Conservation (phyloP, 495 filamentous ascomycete species). For the Aspergillus asperescens region DNA sequence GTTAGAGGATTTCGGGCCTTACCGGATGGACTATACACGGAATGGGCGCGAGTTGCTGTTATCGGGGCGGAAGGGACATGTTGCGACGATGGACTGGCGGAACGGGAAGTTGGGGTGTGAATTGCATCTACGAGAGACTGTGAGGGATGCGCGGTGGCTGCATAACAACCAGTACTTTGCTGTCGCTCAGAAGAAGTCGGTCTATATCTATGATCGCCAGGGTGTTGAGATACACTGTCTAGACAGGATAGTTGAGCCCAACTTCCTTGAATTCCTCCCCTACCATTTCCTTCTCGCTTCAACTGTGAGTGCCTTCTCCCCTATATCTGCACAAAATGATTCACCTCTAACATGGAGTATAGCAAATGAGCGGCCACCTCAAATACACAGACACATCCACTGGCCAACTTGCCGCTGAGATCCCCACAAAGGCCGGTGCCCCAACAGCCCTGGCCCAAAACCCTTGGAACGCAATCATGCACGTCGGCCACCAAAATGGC, state of each 20-base stretch:
- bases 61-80: conserved; percentile 87
- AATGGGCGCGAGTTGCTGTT: conserved; percentile 82
- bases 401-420: conserved; percentile 75
- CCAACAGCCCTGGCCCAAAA: conserved; percentile 85
- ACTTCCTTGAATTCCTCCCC: conserved; percentile 89
- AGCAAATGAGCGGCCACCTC: conserved; percentile 77
- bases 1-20: conserved; percentile 77
- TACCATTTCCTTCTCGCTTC: conserved; percentile 94
- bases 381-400: conserved; percentile 96
- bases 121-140: conserved; percentile 81
- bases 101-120: conserved; percentile 86
- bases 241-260: conserved; percentile 84
- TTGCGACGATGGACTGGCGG: conserved; percentile 96
- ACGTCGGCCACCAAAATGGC: conserved; percentile 90
- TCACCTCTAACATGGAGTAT: conserved; percentile 9
- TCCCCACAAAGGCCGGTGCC: conserved; percentile 74
- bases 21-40: conserved; percentile 77
- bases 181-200: conserved; percentile 95
- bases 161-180: conserved; percentile 96
- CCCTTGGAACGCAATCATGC: conserved; percentile 82
- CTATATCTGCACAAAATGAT: not conserved
- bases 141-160: conserved; percentile 84
- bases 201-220: conserved; percentile 86
- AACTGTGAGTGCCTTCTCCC: conserved; percentile 52
- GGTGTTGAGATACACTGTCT: conserved; percentile 91